Percentiles rank a stretch among this genome's conserved stretches.
Evolutionary conservation across 1,284 basidiomycete genomes (phyloP).

Genomic region (Leccinum pachyderme): DNA sequence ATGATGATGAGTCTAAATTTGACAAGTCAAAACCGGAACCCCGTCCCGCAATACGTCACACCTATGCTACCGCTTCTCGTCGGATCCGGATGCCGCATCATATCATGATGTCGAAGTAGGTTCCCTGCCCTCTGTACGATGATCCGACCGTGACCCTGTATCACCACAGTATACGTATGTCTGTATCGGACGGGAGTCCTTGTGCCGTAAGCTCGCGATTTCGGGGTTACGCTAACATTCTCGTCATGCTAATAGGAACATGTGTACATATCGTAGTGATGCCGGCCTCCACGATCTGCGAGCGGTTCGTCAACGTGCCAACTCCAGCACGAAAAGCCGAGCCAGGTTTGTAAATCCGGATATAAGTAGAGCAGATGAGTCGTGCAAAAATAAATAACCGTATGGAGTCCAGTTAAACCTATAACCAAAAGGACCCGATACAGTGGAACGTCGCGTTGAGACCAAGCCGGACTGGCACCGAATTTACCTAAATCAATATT

Average conservation of each 20-base stretch:
- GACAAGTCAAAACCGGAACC: background rate
- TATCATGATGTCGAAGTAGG: background rate
- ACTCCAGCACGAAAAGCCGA: background rate
- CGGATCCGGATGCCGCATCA: background rate
- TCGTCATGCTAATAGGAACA: background rate
- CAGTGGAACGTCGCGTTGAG: background rate
- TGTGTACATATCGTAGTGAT: background rate
- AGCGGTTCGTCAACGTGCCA: background rate
- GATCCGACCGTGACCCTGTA: background rate
- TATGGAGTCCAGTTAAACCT: background rate
- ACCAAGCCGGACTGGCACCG: background rate
- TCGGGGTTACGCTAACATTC: background rate
- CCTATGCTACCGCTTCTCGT: background rate
- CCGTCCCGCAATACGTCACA: background rate
- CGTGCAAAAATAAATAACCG: background rate
- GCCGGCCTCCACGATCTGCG: background rate
- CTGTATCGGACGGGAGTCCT: background rate
- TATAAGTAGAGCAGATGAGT: background rate
- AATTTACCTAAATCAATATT: constrained; percentile 46
- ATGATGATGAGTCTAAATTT: background rate
- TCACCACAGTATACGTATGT: background rate
- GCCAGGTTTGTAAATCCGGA: background rate
- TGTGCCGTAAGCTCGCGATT: too few relatives aligned
- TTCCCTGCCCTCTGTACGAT: background rate
- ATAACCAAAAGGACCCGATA: background rate